phyloP scores from a whole-genome alignment of 1,284 basidiomycete species.

The Wallemia ichthyophaga region DNA sequence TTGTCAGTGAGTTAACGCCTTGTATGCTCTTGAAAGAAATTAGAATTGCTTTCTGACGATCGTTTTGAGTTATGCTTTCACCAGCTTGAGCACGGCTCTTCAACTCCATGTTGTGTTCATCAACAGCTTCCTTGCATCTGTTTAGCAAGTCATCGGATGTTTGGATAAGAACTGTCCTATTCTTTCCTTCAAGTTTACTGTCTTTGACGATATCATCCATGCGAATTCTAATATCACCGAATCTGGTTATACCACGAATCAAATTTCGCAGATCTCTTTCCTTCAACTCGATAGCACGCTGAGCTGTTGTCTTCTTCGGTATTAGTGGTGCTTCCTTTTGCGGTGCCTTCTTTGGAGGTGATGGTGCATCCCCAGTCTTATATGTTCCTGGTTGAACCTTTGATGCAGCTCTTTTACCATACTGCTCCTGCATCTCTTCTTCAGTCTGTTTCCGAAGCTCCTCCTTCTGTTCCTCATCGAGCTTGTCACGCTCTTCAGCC shows the following conservation, averaged over 20 bases:
- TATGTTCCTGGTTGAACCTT: conserved; percentile 38
- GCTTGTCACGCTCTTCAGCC: conserved; percentile 56
- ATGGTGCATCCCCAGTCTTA: conserved; percentile 18
- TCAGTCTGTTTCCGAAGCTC: conserved; percentile 28
- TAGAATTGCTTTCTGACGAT: conserved; percentile 49
- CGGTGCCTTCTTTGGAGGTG: conserved; percentile 4
- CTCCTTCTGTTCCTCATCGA: conserved; percentile 39
- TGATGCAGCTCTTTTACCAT: conserved; percentile 55
- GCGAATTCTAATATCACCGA: conserved; percentile 85
- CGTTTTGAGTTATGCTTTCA: conserved; percentile 30
- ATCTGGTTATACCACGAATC: conserved; percentile 78
- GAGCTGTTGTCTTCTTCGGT: conserved; percentile 34
- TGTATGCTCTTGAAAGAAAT: conserved; percentile 65
- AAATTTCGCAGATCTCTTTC: conserved; percentile 82
- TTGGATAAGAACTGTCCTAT: conserved; percentile 66
- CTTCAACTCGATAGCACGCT: conserved; percentile 84
- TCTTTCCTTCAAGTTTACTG: conserved; percentile 81
- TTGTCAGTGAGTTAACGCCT: conserved; percentile 92
- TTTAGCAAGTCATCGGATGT: conserved; percentile 78
- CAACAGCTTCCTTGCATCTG: conserved; percentile 52
- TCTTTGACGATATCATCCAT: conserved; percentile 81
- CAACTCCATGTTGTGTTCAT: conserved; percentile 52
- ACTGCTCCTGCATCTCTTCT: conserved; percentile 29
- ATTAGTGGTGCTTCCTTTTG: conserved; percentile 8
- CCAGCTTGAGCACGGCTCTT: conserved; percentile 43